Conservation (phyloP, 352 stramenopile species). For the Globisporangium paddicum region DNA sequence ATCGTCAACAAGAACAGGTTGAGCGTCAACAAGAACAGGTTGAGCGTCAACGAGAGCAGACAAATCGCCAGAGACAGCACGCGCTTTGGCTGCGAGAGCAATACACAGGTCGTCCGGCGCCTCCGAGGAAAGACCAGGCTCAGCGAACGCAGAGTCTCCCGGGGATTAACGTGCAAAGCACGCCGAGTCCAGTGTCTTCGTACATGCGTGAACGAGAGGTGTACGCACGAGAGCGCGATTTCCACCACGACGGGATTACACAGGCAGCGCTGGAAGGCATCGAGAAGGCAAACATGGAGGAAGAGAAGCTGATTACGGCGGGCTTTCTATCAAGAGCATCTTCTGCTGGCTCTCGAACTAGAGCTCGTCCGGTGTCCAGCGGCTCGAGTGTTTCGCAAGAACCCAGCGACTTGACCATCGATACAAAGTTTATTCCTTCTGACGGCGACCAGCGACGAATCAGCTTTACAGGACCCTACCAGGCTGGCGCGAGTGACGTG, state of each 20-base stretch:
- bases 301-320: not conserved
- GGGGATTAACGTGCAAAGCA: not conserved
- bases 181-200: conserved; percentile 2
- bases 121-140: not conserved
- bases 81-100: not conserved
- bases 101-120: not conserved
- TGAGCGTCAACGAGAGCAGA: not conserved
- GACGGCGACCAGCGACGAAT: conserved; percentile 6
- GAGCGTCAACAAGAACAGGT: too few species aligned
- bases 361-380: conserved; percentile 4
- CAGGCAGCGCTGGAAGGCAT: conserved; percentile 11
- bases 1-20: too few species aligned
- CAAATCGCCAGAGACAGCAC: not conserved
- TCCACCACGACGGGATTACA: conserved; percentile 6
- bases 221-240: conserved; percentile 10
- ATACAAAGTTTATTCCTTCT: conserved; percentile 2
- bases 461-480: conserved; percentile 11
- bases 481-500: conserved; percentile 9
- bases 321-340: not conserved
- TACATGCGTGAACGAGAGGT: conserved; percentile 11
- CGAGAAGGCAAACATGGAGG: conserved; percentile 8
- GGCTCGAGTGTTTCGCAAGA: not conserved
- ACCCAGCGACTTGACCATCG: not conserved
- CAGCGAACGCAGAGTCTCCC: not conserved
- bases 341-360: not conserved